These are phyloP conservation scores for Gossypium ekmanianum DNA, from an alignment of 345 rosid genomes.

Conservation along the genomic window DNA sequence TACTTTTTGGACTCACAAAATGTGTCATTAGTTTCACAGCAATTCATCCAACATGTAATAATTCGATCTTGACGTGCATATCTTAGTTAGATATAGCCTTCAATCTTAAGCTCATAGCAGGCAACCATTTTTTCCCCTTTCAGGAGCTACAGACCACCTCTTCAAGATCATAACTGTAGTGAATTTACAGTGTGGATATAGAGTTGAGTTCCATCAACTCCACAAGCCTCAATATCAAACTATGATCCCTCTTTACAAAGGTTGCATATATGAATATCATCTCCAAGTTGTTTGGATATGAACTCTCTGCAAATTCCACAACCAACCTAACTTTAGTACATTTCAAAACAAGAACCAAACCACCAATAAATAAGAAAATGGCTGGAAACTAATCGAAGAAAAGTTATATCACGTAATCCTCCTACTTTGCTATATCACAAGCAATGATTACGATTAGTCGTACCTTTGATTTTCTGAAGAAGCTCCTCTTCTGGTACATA, in stretches of 20 bases:
- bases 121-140: too few species aligned
- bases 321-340: neutral
- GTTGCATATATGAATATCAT: slow-evolving; percentile 46
- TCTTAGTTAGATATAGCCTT: too few species aligned
- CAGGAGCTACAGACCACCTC: too few species aligned
- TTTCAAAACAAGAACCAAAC: neutral
- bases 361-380: neutral
- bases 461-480: slow-evolving; percentile 63
- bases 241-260: slow-evolving; percentile 54
- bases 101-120: too few species aligned
- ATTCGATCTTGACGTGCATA: too few species aligned
- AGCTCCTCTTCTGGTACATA: slow-evolving; percentile 58
- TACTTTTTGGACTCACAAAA: too few species aligned
- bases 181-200: slow-evolving; percentile 43
- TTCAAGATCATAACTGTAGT: slow-evolving; percentile 29
- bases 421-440: too few species aligned
- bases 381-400: too few species aligned
- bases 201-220: slow-evolving; percentile 43
- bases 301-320: slow-evolving; percentile 43
- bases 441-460: neutral
- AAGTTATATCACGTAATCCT: too few species aligned
- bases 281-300: slow-evolving; percentile 46
- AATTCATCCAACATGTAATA: too few species aligned
- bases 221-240: slow-evolving; percentile 37
- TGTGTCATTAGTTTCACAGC: too few species aligned